These are phyloP conservation scores for Neocallimastix lanati DNA, from an alignment of 192 early-diverging fungal species.

Conservation along the genomic window DNA sequence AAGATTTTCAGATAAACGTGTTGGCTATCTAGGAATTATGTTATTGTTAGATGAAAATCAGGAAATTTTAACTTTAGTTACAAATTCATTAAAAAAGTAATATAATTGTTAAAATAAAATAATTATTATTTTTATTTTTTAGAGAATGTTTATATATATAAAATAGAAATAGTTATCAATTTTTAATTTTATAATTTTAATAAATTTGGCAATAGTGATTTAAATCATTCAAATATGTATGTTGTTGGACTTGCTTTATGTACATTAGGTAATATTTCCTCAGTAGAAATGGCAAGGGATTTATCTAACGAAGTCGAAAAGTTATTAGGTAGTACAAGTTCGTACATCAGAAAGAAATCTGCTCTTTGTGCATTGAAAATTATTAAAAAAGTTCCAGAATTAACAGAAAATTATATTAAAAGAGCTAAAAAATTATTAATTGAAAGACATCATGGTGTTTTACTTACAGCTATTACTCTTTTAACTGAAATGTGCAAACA, in stretches of 20 bases:
- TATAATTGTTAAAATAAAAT: too few relatives aligned
- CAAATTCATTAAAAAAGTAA: constrained; percentile 94
- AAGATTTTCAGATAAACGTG: constrained; percentile 84
- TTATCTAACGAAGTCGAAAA: constrained; percentile 84
- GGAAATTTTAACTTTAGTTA: constrained; percentile 88
- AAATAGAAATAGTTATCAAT: too few relatives aligned
- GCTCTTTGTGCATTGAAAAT: constrained; percentile 82
- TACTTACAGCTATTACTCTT: constrained; percentile 76
- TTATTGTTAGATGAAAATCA: constrained; percentile 95
- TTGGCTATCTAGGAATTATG: constrained; percentile 97
- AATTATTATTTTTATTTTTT: too few relatives aligned
- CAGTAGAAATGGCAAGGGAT: constrained; percentile 86
- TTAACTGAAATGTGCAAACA: constrained; percentile 73
- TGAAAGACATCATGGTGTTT: constrained; percentile 91
- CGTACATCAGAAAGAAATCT: constrained; percentile 95
- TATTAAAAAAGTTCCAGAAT: constrained; percentile 81
- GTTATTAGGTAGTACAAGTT: constrained; percentile 71
- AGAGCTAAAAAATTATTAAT: constrained; percentile 53
- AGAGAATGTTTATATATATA: too few relatives aligned
- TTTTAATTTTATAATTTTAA: too few relatives aligned
- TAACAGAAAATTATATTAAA: constrained; percentile 66
- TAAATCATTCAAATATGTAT: constrained; percentile 90
- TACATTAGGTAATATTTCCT: constrained; percentile 93
- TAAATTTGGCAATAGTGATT: too few relatives aligned
- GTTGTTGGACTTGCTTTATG: constrained; percentile 92